Evolutionary conservation across 2,329 filamentous ascomycete species (phyloP).

Genomic region (Lecanoromycetidae sp.): DNA sequence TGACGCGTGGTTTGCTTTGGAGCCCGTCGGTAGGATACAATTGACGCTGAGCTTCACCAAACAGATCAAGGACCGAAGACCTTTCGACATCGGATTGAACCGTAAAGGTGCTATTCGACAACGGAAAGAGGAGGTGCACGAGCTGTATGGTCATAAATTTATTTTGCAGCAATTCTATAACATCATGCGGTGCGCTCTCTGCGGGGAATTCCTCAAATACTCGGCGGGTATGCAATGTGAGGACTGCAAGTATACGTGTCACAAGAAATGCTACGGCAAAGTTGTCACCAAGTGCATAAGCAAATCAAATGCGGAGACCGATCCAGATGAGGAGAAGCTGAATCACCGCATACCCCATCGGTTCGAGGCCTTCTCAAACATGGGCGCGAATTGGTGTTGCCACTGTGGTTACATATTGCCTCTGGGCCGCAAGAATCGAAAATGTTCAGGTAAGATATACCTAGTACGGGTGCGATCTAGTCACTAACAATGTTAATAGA

Average conservation of each 20-base stretch:
- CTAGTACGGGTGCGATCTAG: neutral
- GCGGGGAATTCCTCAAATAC: slow-evolving; percentile 96
- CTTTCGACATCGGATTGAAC: slow-evolving; percentile 78
- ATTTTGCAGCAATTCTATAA: slow-evolving; percentile 99
- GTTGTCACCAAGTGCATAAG: slow-evolving; percentile 99
- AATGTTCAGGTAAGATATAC: slow-evolving; percentile 60
- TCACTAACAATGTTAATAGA: slow-evolving; percentile 39
- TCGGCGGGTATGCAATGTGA: slow-evolving; percentile 98
- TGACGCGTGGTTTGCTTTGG: slow-evolving; percentile 93
- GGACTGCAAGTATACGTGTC: slow-evolving; percentile 98
- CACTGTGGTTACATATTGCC: slow-evolving; percentile 95
- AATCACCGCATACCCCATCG: slow-evolving; percentile 98
- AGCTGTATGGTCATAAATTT: slow-evolving; percentile 99
- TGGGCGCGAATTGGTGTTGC: slow-evolving; percentile 98
- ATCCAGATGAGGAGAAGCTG: slow-evolving; percentile 98
- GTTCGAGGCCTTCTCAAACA: slow-evolving; percentile 92
- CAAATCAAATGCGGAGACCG: slow-evolving; percentile 96
- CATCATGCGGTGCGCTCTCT: slow-evolving; percentile 98
- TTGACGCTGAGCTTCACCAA: slow-evolving; percentile 86
- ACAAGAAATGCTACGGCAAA: slow-evolving; percentile 91
- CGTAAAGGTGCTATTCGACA: slow-evolving; percentile 94
- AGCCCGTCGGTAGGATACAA: slow-evolving; percentile 86
- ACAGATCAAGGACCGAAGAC: slow-evolving; percentile 68
- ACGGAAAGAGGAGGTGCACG: slow-evolving; percentile 94
- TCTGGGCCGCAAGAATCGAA: slow-evolving; percentile 88